phyloP scores from a whole-genome alignment of 1,139 yeast genomes.

The Candida sp. region DNA sequence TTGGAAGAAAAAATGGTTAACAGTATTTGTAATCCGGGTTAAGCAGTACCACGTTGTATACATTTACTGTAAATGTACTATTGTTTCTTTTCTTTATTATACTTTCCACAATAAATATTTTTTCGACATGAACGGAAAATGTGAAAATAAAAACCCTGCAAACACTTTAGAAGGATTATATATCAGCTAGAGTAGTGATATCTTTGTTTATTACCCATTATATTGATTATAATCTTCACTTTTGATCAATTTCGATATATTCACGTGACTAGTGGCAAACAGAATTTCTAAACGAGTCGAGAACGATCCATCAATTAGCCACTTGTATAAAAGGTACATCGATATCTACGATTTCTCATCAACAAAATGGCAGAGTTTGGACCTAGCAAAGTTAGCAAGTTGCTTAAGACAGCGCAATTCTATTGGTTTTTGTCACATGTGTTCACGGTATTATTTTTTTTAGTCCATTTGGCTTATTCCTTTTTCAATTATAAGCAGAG shows the following conservation, averaged over 20 bases:
- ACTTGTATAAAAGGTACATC: background rate
- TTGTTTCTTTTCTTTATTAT: too few relatives aligned
- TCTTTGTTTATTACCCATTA: too few relatives aligned
- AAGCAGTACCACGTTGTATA: too few relatives aligned
- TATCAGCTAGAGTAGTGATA: too few relatives aligned
- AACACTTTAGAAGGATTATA: too few relatives aligned
- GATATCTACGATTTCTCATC: too few relatives aligned
- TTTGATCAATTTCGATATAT: too few relatives aligned
- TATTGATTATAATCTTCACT: too few relatives aligned
- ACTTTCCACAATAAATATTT: too few relatives aligned
- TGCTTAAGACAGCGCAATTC: slow-evolving; percentile 42
- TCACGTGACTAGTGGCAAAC: background rate
- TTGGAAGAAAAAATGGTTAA: background rate
- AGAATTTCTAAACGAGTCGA: background rate
- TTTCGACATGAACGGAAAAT: too few relatives aligned
- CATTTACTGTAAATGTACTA: too few relatives aligned
- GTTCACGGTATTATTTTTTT: slow-evolving; percentile 32
- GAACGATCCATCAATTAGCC: background rate
- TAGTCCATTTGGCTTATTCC: slow-evolving; percentile 25
- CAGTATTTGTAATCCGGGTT: background rate
- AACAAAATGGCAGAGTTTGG: background rate
- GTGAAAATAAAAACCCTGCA: too few relatives aligned
- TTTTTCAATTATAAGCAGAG: slow-evolving; percentile 26
- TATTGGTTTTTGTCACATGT: slow-evolving; percentile 54
- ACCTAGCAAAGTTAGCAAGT: slow-evolving; percentile 4